phyloP scores from a whole-genome alignment of 768 basidiomycete species.

The Xerocomellus chrysenteron region DNA sequence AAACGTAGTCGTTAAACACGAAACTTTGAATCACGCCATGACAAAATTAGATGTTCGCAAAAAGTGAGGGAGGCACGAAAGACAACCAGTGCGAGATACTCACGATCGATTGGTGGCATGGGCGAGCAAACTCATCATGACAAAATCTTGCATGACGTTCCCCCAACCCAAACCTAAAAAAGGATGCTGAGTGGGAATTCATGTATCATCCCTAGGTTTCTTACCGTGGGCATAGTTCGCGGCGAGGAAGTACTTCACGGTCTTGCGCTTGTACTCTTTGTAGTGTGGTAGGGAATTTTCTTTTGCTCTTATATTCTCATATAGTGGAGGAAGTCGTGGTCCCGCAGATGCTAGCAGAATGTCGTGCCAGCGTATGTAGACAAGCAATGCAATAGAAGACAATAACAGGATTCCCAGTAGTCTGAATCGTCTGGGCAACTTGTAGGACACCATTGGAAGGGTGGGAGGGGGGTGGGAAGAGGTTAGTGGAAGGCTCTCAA shows the following conservation, averaged over 20 bases:
- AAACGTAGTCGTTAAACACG: constrained; percentile 45
- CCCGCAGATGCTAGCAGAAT: background rate
- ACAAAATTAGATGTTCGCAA: constrained; percentile 3
- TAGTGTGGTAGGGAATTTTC: constrained; percentile 46
- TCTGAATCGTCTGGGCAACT: constrained; percentile 25
- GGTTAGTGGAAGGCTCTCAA: background rate
- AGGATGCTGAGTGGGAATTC: background rate
- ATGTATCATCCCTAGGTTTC: background rate
- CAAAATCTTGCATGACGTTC: constrained; percentile 41
- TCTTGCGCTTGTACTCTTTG: constrained; percentile 32
- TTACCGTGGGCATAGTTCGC: constrained; percentile 46
- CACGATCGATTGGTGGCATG: constrained; percentile 37
- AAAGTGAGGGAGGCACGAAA: background rate
- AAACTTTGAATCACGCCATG: constrained; percentile 25
- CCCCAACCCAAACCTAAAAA: constrained; percentile 39
- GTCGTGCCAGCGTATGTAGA: constrained; percentile 10
- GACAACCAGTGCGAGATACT: background rate
- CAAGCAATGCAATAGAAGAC: constrained; percentile 10
- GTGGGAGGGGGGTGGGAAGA: background rate
- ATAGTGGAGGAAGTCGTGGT: constrained; percentile 40
- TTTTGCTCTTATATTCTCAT: constrained; percentile 35
- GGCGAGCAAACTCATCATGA: constrained; percentile 37
- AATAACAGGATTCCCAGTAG: constrained; percentile 9
- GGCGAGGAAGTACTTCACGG: constrained; percentile 44
- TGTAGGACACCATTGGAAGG: constrained; percentile 19